phyloP scores from a whole-genome alignment of 495 filamentous ascomycete species.

The Lophiostoma macrostomum region DNA sequence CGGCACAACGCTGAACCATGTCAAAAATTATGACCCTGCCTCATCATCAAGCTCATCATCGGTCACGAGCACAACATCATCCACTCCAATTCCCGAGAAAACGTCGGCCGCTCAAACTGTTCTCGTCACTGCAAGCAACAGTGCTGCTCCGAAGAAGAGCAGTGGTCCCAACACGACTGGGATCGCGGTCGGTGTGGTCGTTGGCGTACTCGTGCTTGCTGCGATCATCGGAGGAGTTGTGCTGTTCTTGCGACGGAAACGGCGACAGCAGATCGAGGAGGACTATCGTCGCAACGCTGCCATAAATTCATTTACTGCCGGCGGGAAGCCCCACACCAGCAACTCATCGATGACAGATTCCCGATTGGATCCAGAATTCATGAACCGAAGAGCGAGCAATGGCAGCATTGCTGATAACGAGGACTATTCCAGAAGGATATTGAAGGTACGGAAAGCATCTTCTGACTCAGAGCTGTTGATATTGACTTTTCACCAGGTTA shows the following conservation, averaged over 20 bases:
- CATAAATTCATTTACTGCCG: conserved; percentile 62
- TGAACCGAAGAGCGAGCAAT: conserved; percentile 86
- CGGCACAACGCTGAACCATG: conserved; percentile 40
- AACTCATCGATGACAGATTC: conserved; percentile 68
- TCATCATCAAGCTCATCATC: conserved; percentile 10
- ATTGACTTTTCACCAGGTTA: conserved; percentile 23
- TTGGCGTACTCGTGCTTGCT: conserved; percentile 70
- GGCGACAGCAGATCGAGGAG: conserved; percentile 69
- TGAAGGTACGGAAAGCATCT: conserved; percentile 63
- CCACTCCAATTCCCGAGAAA: not conserved
- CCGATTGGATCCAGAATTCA: conserved; percentile 78
- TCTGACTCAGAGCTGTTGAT: not conserved
- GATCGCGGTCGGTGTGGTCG: conserved; percentile 85
- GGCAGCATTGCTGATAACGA: conserved; percentile 97
- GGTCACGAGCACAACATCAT: not conserved
- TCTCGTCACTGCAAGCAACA: conserved; percentile 9
- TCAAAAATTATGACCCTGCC: conserved; percentile 14
- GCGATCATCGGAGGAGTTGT: conserved; percentile 65
- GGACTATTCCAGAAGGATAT: conserved; percentile 92
- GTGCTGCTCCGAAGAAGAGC: conserved; percentile 22
- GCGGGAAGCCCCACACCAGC: conserved; percentile 55
- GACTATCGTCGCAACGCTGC: conserved; percentile 74
- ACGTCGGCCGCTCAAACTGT: not conserved
- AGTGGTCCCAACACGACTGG: conserved; percentile 62
- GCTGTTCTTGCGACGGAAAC: conserved; percentile 72